phyloP scores from a whole-genome alignment of 2,329 filamentous ascomycete genomes.

The Curvularia eragrostidis region DNA sequence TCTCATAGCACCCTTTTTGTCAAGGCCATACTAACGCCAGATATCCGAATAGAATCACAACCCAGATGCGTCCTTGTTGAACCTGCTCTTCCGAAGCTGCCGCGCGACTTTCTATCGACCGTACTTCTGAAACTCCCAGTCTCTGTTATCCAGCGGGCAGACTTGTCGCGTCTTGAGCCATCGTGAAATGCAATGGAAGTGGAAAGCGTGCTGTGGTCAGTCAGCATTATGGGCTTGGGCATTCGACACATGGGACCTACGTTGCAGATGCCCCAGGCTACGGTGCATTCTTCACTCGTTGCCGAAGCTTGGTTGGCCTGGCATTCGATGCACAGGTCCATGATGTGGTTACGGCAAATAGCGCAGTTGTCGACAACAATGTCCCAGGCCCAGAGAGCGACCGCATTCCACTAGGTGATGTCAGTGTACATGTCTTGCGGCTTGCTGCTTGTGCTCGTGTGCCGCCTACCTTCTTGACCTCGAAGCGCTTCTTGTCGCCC shows the following conservation, averaged over 20 bases:
- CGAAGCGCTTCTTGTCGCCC: slow-evolving; percentile 89
- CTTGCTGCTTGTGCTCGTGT: slow-evolving; percentile 1
- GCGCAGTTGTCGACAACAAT: slow-evolving; percentile 99
- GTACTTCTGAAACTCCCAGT: slow-evolving; percentile 99
- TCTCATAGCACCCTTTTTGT: slow-evolving; percentile 27
- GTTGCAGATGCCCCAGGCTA: slow-evolving; percentile 99
- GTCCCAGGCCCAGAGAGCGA: slow-evolving; percentile 98
- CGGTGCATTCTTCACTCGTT: slow-evolving; percentile 96
- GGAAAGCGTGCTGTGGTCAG: slow-evolving; percentile 84
- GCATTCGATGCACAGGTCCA: slow-evolving; percentile 99
- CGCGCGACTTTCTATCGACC: slow-evolving; percentile 62
- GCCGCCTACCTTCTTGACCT: slow-evolving; percentile 89
- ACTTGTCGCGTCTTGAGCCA: slow-evolving; percentile 99
- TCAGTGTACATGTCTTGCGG: slow-evolving; percentile 24
- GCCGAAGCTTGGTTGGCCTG: slow-evolving; percentile 98
- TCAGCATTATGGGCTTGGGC: slow-evolving; percentile 44
- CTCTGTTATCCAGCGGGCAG: slow-evolving; percentile 94
- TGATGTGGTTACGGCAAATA: slow-evolving; percentile 99
- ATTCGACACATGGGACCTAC: slow-evolving; percentile 62
- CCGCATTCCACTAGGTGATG: slow-evolving; percentile 85
- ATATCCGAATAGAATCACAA: slow-evolving; percentile 30
- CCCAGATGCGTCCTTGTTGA: slow-evolving; percentile 18
- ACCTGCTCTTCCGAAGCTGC: slow-evolving; percentile 4
- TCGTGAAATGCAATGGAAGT: slow-evolving; percentile 99
- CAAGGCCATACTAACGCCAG: slow-evolving; percentile 32